Base-by-base conservation (phyloP, 2,329 filamentous ascomycete genomes). In the Pseudocercospora cruenta region DNA sequence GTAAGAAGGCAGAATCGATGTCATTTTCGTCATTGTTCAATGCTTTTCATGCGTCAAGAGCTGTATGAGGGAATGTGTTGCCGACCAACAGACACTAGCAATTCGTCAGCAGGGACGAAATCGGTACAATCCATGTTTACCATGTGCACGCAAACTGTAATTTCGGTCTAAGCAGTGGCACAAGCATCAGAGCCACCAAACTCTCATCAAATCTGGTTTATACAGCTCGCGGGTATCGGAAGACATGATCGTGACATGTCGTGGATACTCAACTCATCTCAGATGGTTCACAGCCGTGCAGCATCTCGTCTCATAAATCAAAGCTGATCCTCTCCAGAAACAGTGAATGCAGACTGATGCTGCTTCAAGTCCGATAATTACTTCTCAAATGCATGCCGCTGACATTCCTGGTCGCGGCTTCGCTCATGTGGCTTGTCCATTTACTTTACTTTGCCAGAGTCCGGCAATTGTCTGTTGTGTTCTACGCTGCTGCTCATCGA, bases 391-490 rank as follows among this genome's bases (percentile, higher is more conserved):
- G 51, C 24, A 16, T 24, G 22, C 33, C 33, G 33, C 33, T 54
- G 21, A 54, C 8, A n/a, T 54, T 16, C 9, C 16, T 3, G 19
- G n/a, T 26, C 24, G 19, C 28, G n/a, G n/a, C 55, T 21, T 10
- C 36, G 28, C 28, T 54, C 62, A 67, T 21, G 62, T 62, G 24
- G 63, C 60, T 31, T 68, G 68, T 24, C 65, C 66, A 51, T 70
- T 62, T 19, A 62, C 65, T 58, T 72, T 72, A 26, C 66, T 67
- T 57, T 71, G 69, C 87, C 87, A 89, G 70, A 89, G 72, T 1
- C 86, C 87, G 69, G 83, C 81, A 65, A 85, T 83, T 64, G 84
- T 86, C 73, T 88, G 85, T 72, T 86, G 82, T 49, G 89, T 86
- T 73, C 82, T 82, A 49, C 85, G 80, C 75, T 88, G 84, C 77